Evolutionary conservation across 2,329 filamentous ascomycete species (phyloP).

Genomic region (Remersonia thermophila): DNA sequence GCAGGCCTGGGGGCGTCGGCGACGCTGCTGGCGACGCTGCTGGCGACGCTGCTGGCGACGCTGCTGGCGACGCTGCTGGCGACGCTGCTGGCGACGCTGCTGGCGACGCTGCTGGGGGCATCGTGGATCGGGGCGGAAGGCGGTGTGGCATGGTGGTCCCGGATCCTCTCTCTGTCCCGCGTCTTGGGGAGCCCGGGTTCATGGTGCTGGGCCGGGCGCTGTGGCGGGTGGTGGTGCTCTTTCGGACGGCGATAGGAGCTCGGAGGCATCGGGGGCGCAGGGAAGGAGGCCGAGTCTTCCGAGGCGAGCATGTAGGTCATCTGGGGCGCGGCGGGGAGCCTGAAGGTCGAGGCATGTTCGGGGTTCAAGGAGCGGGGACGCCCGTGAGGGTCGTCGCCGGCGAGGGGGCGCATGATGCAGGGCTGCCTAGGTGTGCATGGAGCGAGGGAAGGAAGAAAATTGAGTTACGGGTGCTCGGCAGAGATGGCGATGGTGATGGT

Average conservation of each 20-base stretch:
- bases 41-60: too few relatives aligned
- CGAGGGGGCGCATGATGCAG: conserved; percentile 14
- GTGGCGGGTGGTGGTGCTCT: background rate
- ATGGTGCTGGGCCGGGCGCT: background rate
- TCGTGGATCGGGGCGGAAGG: too few relatives aligned
- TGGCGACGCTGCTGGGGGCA: too few relatives aligned
- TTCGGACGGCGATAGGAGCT: background rate
- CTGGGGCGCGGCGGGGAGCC: conserved; percentile 26
- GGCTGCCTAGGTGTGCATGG: too few relatives aligned
- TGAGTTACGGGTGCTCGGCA: too few relatives aligned
- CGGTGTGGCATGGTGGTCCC: too few relatives aligned
- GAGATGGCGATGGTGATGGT: background rate
- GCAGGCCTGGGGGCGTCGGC: conserved; percentile 8
- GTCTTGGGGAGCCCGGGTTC: background rate
- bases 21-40: too few relatives aligned
- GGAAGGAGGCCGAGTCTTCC: conserved; percentile 30
- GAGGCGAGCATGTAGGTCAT: conserved; percentile 39
- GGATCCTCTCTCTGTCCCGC: too few relatives aligned
- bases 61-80: too few relatives aligned
- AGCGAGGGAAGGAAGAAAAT: too few relatives aligned
- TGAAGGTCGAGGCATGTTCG: conserved; percentile 25
- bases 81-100: too few relatives aligned
- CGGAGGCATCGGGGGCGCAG: too few relatives aligned
- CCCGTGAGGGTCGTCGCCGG: conserved; percentile 31
- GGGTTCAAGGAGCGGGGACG: conserved; percentile 28